Evolutionary conservation across 2,329 filamentous ascomycete genomes (phyloP), one percentile per base, ranked within the genome.

Genomic region (Hortaea sp.): DNA sequence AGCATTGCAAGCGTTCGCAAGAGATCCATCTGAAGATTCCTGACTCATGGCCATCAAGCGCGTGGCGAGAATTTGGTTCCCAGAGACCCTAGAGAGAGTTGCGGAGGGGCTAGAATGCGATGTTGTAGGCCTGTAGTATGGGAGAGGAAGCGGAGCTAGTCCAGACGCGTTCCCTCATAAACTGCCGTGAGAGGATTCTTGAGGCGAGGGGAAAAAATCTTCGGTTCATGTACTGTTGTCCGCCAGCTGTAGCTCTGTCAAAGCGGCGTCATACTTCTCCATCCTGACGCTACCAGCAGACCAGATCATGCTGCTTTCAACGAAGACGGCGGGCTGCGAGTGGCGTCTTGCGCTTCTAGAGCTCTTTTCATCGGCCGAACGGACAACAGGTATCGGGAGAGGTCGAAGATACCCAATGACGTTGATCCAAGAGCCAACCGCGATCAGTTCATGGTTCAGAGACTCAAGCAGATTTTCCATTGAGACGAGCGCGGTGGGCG

Each of bases 351-450:
- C 37, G 6, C 3, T 13, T 10, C 10, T 13, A 7, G 9, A 7
- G 10, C 3, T n/a, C 2, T 39, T 35, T 9, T 35, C 32, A 9
- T 9, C 9, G 9, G n/a, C 9, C 7, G 32, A 35, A 20, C 20
- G 20, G 20, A 20, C 32, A 10, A 35, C 4, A 35, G n/a, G 32
- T 4, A 2, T 4, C 29, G 30, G 28, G 10, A 48, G 43, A 27
- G 50, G 46, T 13, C 46, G 41, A 9, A 61, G 71, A 63, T 94
- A 94, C 5, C 89, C 90, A 53, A 95, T 78, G 3, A 95, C 75
- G 62, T 95, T 94, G 42, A 95, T 66, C 88, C 89, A 95, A 49
- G 83, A 76, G n/a, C 90, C 90, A 28, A 84, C 69, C 43, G 80
- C 74, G 44, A 84, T 75, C 43, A 85, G 73, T 46, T 81, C 75